Percentiles rank a stretch among this genome's conserved stretches.
Conservation (phyloP, 1,284 basidiomycete genomes). For the Takashimella tepidaria region DNA sequence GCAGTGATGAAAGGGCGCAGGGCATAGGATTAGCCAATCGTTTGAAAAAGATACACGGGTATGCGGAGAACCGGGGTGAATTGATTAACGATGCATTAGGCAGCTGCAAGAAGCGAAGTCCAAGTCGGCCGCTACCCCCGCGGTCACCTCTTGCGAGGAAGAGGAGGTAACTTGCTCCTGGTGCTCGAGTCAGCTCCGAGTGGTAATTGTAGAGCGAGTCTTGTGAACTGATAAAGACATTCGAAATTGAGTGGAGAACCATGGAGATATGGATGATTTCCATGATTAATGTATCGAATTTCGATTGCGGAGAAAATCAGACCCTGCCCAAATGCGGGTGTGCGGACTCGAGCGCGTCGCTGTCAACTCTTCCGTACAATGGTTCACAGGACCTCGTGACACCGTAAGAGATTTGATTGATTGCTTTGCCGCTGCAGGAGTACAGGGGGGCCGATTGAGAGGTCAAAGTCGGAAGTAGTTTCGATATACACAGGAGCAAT, state of each 20-base stretch:
- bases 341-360: conserved; percentile 12
- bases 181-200: background rate
- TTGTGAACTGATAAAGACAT: background rate
- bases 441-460: conserved; percentile 12
- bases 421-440: conserved; percentile 12
- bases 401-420: conserved; percentile 13
- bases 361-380: conserved; percentile 20
- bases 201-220: background rate
- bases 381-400: conserved; percentile 22
- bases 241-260: conserved; percentile 5
- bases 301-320: conserved; percentile 7
- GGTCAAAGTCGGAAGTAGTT: too few relatives aligned
- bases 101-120: too few relatives aligned
- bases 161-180: conserved; percentile 9
- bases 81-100: too few relatives aligned
- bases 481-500: too few relatives aligned
- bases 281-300: conserved; percentile 7
- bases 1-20: background rate
- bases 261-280: conserved; percentile 12
- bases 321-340: conserved; percentile 19
- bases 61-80: background rate
- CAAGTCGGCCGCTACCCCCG: conserved; percentile 8
- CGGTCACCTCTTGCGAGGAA: conserved; percentile 21
- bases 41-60: too few relatives aligned
- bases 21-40: background rate